Percentiles rank a stretch among this genome's conserved stretches.
phyloP scores from a whole-genome alignment of 345 rosid species.

The Eucalyptus rudis region DNA sequence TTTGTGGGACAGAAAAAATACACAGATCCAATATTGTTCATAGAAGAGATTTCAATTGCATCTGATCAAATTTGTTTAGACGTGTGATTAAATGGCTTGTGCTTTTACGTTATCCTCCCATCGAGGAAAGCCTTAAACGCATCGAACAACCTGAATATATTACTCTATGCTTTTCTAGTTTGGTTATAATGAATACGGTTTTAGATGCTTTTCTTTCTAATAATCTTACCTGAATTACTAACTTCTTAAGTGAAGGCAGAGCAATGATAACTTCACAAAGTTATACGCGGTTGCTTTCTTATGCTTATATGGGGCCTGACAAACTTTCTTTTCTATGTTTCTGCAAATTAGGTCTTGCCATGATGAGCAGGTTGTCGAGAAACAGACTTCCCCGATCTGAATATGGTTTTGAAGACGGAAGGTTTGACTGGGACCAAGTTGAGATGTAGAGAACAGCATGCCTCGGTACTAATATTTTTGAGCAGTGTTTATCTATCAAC shows the following conservation, averaged over 20 bases:
- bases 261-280: background rate
- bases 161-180: background rate
- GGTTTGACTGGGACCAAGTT: constrained; percentile 15
- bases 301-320: background rate
- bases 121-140: background rate
- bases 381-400: constrained; percentile 23
- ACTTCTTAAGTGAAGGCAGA: background rate
- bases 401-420: constrained; percentile 10
- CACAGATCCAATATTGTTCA: background rate
- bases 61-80: background rate
- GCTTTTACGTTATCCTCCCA: background rate
- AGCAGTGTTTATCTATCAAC: background rate
- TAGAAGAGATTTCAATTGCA: background rate
- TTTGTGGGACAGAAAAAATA: background rate
- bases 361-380: constrained; percentile 35
- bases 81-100: background rate
- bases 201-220: background rate
- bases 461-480: background rate
- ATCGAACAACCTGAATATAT: background rate
- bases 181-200: background rate
- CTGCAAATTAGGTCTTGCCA: constrained; percentile 31
- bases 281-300: background rate
- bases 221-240: background rate
- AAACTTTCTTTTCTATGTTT: background rate
- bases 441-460: constrained; percentile 7